phyloP scores from a whole-genome alignment of 2,329 filamentous ascomycete genomes.

The Fusarium sp. region DNA sequence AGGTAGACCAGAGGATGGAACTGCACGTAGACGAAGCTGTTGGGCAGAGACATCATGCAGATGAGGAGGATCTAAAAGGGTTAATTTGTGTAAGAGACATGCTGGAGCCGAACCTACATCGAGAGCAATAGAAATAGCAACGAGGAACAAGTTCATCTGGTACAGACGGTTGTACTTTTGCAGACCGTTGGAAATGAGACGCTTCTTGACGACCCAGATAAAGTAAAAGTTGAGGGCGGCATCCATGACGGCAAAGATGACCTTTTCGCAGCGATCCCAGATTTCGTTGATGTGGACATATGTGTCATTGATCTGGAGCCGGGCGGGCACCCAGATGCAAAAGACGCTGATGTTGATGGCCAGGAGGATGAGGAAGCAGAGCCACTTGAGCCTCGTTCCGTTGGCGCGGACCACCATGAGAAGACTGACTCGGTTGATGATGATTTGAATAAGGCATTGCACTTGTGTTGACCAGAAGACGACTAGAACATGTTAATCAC shows the following conservation, averaged over 20 bases:
- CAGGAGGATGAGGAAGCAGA: constrained; percentile 54
- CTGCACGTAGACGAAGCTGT: constrained; percentile 39
- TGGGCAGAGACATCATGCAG: constrained; percentile 39
- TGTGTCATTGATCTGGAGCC: constrained; percentile 52
- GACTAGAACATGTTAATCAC: constrained; percentile 31
- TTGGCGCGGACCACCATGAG: constrained; percentile 53
- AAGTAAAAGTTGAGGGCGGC: constrained; percentile 60
- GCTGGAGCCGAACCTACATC: constrained; percentile 28
- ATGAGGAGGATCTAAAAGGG: constrained; percentile 30
- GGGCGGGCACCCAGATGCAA: constrained; percentile 62
- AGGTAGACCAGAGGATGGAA: constrained; percentile 40
- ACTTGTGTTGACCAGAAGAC: constrained; percentile 51
- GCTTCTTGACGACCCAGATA: constrained; percentile 54
- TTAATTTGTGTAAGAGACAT: neutral
- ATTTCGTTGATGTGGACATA: constrained; percentile 57
- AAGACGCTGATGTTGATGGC: constrained; percentile 61
- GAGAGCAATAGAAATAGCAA: constrained; percentile 41
- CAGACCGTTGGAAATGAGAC: constrained; percentile 59
- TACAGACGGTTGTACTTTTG: constrained; percentile 61
- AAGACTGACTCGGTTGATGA: constrained; percentile 62
- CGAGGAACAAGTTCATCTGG: constrained; percentile 46
- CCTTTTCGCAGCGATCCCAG: constrained; percentile 63
- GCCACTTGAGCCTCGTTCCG: constrained; percentile 54
- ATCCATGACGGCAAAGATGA: constrained; percentile 60
- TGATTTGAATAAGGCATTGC: constrained; percentile 61